Base-by-base conservation (phyloP, 2,329 filamentous ascomycete species). In the Trichoderma semiorbis region DNA sequence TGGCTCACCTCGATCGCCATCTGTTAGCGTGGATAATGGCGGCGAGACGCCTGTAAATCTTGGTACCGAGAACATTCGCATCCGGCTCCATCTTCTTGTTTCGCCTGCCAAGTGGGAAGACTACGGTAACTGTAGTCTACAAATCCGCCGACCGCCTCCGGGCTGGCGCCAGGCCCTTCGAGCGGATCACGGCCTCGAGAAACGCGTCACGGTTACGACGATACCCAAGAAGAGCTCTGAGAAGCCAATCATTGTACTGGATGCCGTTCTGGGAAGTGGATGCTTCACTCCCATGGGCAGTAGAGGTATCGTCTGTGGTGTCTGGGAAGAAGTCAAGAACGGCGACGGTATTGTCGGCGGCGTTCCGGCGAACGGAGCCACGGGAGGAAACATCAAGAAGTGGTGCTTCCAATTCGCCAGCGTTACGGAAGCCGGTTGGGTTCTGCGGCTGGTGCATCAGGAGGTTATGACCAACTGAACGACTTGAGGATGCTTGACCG, bases 81-180 rank as follows among this genome's bases (percentile, higher is more conserved):
- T 98, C 76, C 88, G 94, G 43, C 88, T 98, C 14, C 97, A 98
- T 80, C 86, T 93, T 63, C 90, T 95, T 64, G 91, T 94, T 72
- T 85, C 88, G 1, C 85, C 89, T 14, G 90, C 90, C 64, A 95
- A 95, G 79, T 99, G 96, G 96, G 91, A 94, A 73, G 95, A 98
- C 79, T 90, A 95, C 84, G 95, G 96, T 74, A 91, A 93, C 76
- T 97, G 94, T 73, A 87, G 90, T 47, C 84, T 99, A 72, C 93
- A 92, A 18, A 94, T 99, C 77, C 90, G 94, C 79, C 89, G 90
- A 21, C 92, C 93, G n/a, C 91, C 86, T 66, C 88, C 82, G 43
- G 88, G 88, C 7, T 88, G 87, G 80, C 84, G 84, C 55, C 88
- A 88, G 81, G 89, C 86, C 72, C 84, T 89, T 69, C 84, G 85